phyloP scores from a whole-genome alignment of 2,329 filamentous ascomycete genomes.

The Fusarium longipes region DNA sequence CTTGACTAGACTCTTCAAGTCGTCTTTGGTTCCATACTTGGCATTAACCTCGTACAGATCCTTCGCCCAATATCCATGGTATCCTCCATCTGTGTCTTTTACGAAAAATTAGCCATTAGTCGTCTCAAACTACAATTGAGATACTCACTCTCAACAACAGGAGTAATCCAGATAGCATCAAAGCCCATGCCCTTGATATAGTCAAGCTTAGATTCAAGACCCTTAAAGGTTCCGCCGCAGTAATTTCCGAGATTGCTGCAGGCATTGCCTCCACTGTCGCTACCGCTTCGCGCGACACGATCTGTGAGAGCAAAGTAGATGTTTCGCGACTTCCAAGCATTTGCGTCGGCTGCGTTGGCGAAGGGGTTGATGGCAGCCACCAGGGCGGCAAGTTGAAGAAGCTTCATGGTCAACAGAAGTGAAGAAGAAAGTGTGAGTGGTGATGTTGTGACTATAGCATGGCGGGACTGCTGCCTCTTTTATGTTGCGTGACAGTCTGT shows the following conservation, averaged over 20 bases:
- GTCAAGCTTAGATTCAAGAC: conserved; percentile 68
- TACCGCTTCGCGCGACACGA: conserved; percentile 60
- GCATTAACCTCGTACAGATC: conserved; percentile 33
- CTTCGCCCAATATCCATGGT: conserved; percentile 38
- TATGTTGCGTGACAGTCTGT: not conserved
- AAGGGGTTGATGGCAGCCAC: conserved; percentile 15
- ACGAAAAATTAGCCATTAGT: rapidly evolving
- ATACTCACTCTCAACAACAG: conserved; percentile 59
- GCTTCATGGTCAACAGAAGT: conserved; percentile 15
- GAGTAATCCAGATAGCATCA: conserved; percentile 69
- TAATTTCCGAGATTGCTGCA: conserved; percentile 60
- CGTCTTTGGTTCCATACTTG: conserved; percentile 22
- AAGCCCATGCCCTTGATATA: conserved; percentile 73
- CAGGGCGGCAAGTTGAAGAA: conserved; percentile 16
- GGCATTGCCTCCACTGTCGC: conserved; percentile 57
- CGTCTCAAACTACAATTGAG: rapidly evolving
- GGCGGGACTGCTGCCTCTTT: not conserved
- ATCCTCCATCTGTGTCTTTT: conserved; percentile 27
- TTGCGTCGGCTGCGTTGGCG: conserved; percentile 48
- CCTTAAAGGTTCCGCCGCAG: conserved; percentile 71
- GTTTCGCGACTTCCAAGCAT: conserved; percentile 63
- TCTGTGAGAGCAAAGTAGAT: conserved; percentile 71
- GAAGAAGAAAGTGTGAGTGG: not conserved
- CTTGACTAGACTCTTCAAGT: conserved; percentile 28
- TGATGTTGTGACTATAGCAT: not conserved